Evolutionary conservation across 192 early-diverging fungal species (phyloP), one percentile per base, ranked within the genome.

Genomic region (Coemansia sp.): DNA sequence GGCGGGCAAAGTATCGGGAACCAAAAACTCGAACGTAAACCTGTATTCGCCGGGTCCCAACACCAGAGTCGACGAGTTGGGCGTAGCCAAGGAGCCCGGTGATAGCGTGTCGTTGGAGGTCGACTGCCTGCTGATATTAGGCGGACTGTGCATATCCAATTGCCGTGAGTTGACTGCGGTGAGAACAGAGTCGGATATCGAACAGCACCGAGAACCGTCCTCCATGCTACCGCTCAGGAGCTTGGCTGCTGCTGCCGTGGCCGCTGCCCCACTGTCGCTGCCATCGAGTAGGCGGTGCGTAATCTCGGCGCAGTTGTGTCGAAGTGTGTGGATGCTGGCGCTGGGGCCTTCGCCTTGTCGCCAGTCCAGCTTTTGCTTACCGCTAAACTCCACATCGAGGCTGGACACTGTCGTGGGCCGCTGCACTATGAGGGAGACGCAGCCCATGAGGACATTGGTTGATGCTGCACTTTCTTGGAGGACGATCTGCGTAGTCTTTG

Each of bases 301-400:
- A 18, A 79, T 16, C 42, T 71, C 65, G 4, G 68, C 60, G 59
- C 69, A 74, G 10, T 33, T 20, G 35, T 38, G 38, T 13, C 62
- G 47, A 12, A 75, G 41, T 10, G 64, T 71, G 25, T 65, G 60
- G 5, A 55, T 34, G 2, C 65, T 39, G 38, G 65, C 55, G 45
- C 77, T 79, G 21, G 77, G 77, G 0, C 77, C 77, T 31, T 71
- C 36, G 21, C 77, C 77, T 33, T 57, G 60, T 14, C 72, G 72
- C 61, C 69, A 59, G 36, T 74, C 72, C 50, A 79, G 57, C 13
- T 57, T 61, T 65, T 74, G 72, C 7, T 18, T 53, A 36, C 77
- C 77, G 20, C 28, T 58, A 7, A 79, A 63, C 23, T 41, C 31
- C 25, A 79, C 77, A 0, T 47, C 53, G 20, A 79, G 62, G 4